phyloP scores from a whole-genome alignment of 169 alveolate species.

The Plasmodium reichenowi region DNA sequence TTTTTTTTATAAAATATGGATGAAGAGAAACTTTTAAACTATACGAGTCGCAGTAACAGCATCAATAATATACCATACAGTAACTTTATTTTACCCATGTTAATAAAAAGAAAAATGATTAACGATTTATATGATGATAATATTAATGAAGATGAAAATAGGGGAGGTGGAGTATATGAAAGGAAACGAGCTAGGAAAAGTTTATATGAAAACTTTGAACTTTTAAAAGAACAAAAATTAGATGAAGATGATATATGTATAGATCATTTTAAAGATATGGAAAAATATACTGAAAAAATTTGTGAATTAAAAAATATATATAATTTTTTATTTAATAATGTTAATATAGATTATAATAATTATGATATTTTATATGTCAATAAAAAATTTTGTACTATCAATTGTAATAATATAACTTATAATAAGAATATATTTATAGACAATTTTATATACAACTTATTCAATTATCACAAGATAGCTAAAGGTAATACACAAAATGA shows the following conservation, averaged over 20 bases:
- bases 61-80: conserved; percentile 56
- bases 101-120: conserved; percentile 5
- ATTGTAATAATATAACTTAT: conserved; percentile 11
- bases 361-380: conserved; percentile 55
- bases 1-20: conserved; percentile 21
- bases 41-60: conserved; percentile 1
- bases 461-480: neutral
- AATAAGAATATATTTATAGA: conserved; percentile 23
- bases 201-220: conserved; percentile 27
- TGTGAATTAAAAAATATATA: conserved; percentile 50
- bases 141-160: neutral
- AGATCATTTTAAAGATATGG: conserved; percentile 77
- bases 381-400: conserved; percentile 59
- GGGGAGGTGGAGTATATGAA: neutral
- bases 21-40: conserved; percentile 13
- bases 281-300: conserved; percentile 34
- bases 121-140: conserved; percentile 11
- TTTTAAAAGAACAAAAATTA: conserved; percentile 31
- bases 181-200: conserved; percentile 16
- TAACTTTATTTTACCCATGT: conserved; percentile 3
- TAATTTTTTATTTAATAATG: conserved; percentile 39
- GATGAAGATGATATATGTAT: conserved; percentile 69
- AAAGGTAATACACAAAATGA: neutral
- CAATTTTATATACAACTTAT: neutral
- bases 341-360: conserved; percentile 12